These are phyloP conservation scores for Tetradesmus lagerheimii DNA, from an alignment of 139 green algal genomes.

Conservation along the genomic window DNA sequence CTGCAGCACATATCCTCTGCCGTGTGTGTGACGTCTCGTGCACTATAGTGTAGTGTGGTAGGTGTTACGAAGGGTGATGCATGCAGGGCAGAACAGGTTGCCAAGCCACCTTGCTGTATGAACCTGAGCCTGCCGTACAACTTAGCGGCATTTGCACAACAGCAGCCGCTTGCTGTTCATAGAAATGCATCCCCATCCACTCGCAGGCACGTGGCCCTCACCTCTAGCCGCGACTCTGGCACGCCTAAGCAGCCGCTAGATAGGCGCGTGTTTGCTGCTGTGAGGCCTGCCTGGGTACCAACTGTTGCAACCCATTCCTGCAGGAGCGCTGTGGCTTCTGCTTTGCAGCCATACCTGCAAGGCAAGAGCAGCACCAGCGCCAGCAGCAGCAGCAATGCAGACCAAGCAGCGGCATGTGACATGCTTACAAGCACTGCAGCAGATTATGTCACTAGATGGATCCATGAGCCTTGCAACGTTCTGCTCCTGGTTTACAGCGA, in stretches of 20 bases:
- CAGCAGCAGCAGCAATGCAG: background rate
- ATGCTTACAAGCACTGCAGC: background rate
- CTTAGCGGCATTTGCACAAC: too few species aligned
- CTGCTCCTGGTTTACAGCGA: too few species aligned
- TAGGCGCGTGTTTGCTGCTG: slow-evolving; percentile 63
- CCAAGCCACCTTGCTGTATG: background rate
- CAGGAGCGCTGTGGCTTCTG: slow-evolving; percentile 71
- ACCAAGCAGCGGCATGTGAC: background rate
- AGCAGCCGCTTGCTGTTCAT: too few species aligned
- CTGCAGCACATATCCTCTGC: too few species aligned
- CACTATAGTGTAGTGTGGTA: too few species aligned
- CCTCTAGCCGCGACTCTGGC: slow-evolving; percentile 76
- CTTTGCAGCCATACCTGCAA: slow-evolving; percentile 82
- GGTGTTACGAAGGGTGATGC: too few species aligned
- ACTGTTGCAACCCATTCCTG: slow-evolving; percentile 81
- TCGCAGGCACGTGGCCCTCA: slow-evolving; percentile 15
- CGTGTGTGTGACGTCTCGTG: too few species aligned
- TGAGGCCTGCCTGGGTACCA: slow-evolving; percentile 71
- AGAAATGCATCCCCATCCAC: too few species aligned
- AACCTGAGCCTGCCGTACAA: too few species aligned
- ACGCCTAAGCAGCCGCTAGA: slow-evolving; percentile 68
- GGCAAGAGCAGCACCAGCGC: background rate
- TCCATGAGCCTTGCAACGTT: too few species aligned
- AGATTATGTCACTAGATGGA: background rate
- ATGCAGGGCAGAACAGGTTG: too few species aligned